These are phyloP conservation scores for Pezicula rhizophila DNA, from an alignment of 2,329 filamentous ascomycete genomes.

Conservation along the genomic window DNA sequence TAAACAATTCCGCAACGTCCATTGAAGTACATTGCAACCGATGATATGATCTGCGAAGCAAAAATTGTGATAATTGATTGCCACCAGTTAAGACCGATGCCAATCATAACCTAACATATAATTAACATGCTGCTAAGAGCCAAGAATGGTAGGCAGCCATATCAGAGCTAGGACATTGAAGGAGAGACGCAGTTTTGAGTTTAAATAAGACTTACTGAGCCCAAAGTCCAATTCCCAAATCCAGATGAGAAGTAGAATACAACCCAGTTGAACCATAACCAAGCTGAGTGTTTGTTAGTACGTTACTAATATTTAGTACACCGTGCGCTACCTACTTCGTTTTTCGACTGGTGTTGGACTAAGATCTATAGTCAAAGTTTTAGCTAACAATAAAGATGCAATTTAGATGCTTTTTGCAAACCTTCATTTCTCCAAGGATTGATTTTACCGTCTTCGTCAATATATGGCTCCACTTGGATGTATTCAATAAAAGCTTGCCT, in stretches of 20 bases:
- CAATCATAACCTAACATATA: conserved; percentile 22
- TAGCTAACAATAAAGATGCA: not conserved
- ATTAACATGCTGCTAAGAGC: too few species aligned
- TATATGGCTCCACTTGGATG: not conserved
- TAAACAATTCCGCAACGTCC: conserved; percentile 32
- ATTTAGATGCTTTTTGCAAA: not conserved
- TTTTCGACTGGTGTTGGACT: not conserved
- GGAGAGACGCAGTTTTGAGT: too few species aligned
- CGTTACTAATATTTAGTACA: not conserved
- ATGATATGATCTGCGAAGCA: conserved; percentile 31
- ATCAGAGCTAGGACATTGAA: conserved; percentile 3
- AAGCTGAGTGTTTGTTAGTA: not conserved
- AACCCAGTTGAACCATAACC: conserved; percentile 27
- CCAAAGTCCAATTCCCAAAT: conserved; percentile 33
- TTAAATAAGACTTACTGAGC: not conserved
- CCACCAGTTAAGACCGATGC: conserved; percentile 35
- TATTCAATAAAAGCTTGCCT: not conserved
- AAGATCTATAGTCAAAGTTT: not conserved
- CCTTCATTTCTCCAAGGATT: not conserved
- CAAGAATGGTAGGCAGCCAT: too few species aligned
- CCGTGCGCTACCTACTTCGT: not conserved
- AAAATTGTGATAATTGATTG: conserved; percentile 34
- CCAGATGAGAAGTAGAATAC: conserved; percentile 30
- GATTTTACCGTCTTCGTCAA: not conserved
- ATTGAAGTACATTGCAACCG: conserved; percentile 35